Percentiles rank a stretch among this genome's conserved stretches.
Evolutionary conservation across 2,329 filamentous ascomycete species (phyloP).

Genomic region (Lecanoromycetidae sp.): DNA sequence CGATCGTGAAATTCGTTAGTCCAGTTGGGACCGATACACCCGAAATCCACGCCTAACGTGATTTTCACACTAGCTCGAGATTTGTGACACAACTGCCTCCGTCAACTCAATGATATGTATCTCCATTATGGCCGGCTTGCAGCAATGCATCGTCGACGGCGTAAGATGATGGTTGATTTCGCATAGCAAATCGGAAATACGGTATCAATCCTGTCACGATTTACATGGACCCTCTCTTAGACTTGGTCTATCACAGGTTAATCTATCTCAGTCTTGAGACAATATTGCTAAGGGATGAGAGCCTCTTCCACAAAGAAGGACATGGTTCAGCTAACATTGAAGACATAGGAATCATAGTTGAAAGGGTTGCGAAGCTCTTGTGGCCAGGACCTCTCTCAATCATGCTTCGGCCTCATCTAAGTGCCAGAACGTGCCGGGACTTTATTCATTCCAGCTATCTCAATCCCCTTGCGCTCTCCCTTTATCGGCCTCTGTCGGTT

Average conservation of each 20-base stretch:
- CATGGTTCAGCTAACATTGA: not conserved
- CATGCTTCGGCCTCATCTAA: not conserved
- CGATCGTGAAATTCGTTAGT: no score
- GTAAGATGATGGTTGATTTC: not conserved
- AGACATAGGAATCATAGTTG: not conserved
- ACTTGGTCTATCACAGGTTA: not conserved
- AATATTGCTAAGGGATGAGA: no score
- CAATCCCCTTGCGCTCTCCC: not conserved
- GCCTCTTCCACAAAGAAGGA: no score
- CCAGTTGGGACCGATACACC: no score
- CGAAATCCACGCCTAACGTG: no score
- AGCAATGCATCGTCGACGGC: not conserved
- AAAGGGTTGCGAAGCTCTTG: not conserved
- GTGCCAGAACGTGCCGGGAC: not conserved
- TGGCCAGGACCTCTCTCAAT: not conserved
- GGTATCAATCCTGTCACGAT: not conserved
- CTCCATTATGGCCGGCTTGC: not conserved
- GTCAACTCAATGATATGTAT: not conserved
- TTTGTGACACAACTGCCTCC: not conserved
- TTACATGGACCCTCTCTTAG: not conserved
- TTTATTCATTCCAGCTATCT: not conserved
- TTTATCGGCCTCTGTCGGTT: not conserved
- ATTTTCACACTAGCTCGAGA: no score
- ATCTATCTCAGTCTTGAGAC: not conserved
- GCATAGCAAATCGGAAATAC: not conserved